These are phyloP conservation scores for Samsoniella hepiali DNA, from an alignment of 2,329 filamentous ascomycete species.

Conservation along the genomic window DNA sequence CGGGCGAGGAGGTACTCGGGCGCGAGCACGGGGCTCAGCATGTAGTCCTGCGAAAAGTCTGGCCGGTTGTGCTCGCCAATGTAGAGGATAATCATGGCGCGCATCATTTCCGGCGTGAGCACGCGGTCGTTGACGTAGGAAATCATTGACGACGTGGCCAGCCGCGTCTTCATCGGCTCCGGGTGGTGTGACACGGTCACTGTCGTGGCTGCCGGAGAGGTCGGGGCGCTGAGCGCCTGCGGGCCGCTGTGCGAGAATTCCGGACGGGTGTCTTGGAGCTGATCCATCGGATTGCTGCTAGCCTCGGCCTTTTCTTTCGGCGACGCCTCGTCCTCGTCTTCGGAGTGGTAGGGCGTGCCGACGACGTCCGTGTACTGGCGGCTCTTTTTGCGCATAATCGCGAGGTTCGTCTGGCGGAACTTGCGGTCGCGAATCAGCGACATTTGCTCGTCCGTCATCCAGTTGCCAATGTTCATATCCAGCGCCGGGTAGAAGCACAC, in stretches of 20 bases:
- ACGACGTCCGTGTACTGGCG: constrained; percentile 84
- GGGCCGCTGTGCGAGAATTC: constrained; percentile 51
- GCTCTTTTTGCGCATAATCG: constrained; percentile 78
- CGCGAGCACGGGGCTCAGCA: constrained; percentile 84
- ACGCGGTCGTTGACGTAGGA: constrained; percentile 97
- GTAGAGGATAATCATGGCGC: constrained; percentile 97
- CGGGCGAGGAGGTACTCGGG: constrained; percentile 76
- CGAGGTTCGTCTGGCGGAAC: constrained; percentile 71
- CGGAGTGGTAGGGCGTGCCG: constrained; percentile 76
- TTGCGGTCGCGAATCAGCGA: constrained; percentile 81
- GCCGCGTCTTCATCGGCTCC: constrained; percentile 69
- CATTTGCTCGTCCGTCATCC: constrained; percentile 99
- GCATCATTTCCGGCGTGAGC: constrained; percentile 96
- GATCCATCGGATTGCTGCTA: constrained; percentile 21
- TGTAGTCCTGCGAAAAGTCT: constrained; percentile 86
- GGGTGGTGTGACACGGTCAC: constrained; percentile 48
- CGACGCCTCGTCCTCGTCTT: constrained; percentile 61
- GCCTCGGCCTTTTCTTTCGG: constrained; percentile 26
- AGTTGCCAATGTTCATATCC: constrained; percentile 97
- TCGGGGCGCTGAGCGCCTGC: constrained; percentile 26
- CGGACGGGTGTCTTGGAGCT: constrained; percentile 37
- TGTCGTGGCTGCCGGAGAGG: constrained; percentile 20
- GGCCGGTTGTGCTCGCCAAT: constrained; percentile 90
- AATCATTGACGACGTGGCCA: constrained; percentile 95
- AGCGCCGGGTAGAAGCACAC: constrained; percentile 85